These are phyloP conservation scores for Nakazawaea sp. DNA, from an alignment of 805 yeast genomes.

Conservation along the genomic window DNA sequence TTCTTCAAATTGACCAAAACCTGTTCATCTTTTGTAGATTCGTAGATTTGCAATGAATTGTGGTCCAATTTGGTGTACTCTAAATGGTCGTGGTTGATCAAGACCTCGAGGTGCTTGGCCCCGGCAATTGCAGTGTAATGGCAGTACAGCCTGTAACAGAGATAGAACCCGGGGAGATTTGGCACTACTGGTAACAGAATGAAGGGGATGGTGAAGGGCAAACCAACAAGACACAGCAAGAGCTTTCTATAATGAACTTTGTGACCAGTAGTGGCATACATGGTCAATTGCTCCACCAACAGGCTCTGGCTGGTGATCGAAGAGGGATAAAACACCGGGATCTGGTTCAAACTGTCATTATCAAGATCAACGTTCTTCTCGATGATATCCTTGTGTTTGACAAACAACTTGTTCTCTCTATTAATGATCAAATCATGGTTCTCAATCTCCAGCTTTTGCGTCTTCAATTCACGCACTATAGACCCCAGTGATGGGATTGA, in stretches of 20 bases:
- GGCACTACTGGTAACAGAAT: slow-evolving; percentile 83
- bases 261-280: slow-evolving; percentile 36
- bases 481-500: slow-evolving; percentile 67
- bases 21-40: slow-evolving; percentile 16
- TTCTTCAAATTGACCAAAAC: slow-evolving; percentile 15
- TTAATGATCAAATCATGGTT: neutral
- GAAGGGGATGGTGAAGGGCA: slow-evolving; percentile 78
- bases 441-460: slow-evolving; percentile 13
- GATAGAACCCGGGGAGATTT: slow-evolving; percentile 85
- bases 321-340: slow-evolving; percentile 48
- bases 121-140: slow-evolving; percentile 76
- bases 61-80: slow-evolving; percentile 17
- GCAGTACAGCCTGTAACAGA: slow-evolving; percentile 77
- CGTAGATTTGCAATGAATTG: slow-evolving; percentile 13
- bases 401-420: neutral
- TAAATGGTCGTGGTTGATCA: slow-evolving; percentile 33
- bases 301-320: slow-evolving; percentile 22
- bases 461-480: slow-evolving; percentile 42
- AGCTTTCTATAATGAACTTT: slow-evolving; percentile 51
- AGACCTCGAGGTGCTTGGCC: slow-evolving; percentile 54
- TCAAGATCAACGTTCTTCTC: neutral
- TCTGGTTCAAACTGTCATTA: slow-evolving; percentile 23
- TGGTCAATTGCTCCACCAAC: slow-evolving; percentile 31
- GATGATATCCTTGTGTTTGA: slow-evolving; percentile 6
- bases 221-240: slow-evolving; percentile 42